Conservation (phyloP, 2,329 filamentous ascomycete genomes). For the Epichloe scottii region DNA sequence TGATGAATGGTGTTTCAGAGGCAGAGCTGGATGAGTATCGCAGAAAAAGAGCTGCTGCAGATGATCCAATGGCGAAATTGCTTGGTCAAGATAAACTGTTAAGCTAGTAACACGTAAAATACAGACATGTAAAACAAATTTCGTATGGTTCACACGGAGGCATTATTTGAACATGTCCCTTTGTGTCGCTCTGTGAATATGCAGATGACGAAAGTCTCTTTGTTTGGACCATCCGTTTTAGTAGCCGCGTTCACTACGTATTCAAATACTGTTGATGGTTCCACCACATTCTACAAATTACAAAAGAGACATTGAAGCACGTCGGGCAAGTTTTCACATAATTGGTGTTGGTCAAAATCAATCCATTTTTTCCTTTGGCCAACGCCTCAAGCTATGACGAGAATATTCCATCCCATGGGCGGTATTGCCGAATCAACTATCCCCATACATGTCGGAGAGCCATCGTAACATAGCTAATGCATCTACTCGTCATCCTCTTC, state of each 20-base stretch:
- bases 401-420: conserved; percentile 26
- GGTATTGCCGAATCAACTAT: conserved; percentile 21
- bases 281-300: neutral
- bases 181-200: too few species aligned
- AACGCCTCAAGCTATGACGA: conserved; percentile 41
- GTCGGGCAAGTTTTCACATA: neutral
- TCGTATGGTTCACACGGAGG: too few species aligned
- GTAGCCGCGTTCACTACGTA: too few species aligned
- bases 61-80: conserved; percentile 80
- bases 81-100: conserved; percentile 60
- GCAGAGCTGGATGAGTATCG: conserved; percentile 81
- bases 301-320: neutral
- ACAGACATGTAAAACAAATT: neutral
- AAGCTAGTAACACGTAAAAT: conserved; percentile 10
- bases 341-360: conserved; percentile 22
- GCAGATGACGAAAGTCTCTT: too few species aligned
- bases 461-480: conserved; percentile 19
- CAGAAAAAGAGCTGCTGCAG: conserved; percentile 56
- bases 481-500: conserved; percentile 73
- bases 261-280: too few species aligned
- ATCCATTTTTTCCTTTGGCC: conserved; percentile 34
- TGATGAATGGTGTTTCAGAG: conserved; percentile 66
- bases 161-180: too few species aligned
- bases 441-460: conserved; percentile 17
- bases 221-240: too few species aligned